A percentile compares a stretch with the other conserved stretches of the same genome.
Conservation (phyloP, 73 alveolate species). For the Paramecium octaurelia region DNA sequence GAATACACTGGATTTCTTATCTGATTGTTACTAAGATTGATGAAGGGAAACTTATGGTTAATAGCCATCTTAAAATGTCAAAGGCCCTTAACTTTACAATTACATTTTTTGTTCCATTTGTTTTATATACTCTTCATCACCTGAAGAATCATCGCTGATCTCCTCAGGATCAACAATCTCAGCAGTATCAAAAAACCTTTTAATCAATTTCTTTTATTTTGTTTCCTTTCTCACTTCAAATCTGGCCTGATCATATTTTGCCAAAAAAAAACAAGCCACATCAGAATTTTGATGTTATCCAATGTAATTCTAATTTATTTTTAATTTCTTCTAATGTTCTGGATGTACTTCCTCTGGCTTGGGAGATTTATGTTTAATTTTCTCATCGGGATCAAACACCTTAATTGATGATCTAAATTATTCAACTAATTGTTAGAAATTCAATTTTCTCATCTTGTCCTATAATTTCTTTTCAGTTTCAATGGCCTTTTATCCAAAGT, state of each 20-base stretch:
- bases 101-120: not conserved
- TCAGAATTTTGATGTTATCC: constrained; percentile 35
- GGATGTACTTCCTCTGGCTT: constrained; percentile 13
- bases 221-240: constrained; percentile 26
- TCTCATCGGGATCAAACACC: not conserved
- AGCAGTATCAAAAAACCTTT: constrained; percentile 26
- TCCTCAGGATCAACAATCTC: not conserved
- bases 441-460: constrained; percentile 3
- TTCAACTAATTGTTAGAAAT: not conserved
- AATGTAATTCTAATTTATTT: not conserved
- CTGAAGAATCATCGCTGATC: constrained; percentile 30
- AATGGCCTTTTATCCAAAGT: constrained; percentile 32
- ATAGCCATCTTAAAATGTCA: not conserved
- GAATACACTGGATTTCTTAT: not conserved
- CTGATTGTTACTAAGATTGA: not conserved
- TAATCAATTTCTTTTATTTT: not conserved
- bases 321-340: not conserved
- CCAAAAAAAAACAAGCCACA: constrained; percentile 18
- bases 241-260: constrained; percentile 31
- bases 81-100: not conserved
- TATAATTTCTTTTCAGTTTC: constrained; percentile 15
- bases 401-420: constrained; percentile 13
- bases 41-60: not conserved
- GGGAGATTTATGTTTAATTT: not conserved
- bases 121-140: not conserved